Evolutionary conservation across 768 basidiomycete genomes (phyloP).

Genomic region (Serpula lacrymans): DNA sequence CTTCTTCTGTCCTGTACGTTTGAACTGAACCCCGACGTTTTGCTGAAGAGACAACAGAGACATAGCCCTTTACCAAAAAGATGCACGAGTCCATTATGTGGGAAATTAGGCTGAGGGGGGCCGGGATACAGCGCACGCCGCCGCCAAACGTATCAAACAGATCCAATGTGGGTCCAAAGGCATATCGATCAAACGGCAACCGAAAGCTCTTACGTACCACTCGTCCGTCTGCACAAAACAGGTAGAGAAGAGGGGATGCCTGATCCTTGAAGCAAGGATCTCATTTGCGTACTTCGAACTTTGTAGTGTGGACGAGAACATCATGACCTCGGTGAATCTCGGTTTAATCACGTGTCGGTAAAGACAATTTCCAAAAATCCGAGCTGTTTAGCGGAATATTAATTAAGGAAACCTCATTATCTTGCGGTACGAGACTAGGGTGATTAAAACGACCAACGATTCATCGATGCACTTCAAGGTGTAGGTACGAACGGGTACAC

Average conservation of each 20-base stretch:
- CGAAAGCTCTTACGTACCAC: conserved; percentile 33
- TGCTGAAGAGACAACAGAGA: conserved; percentile 32
- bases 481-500: no score
- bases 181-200: conserved; percentile 36
- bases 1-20: conserved; percentile 26
- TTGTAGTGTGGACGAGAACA: no score
- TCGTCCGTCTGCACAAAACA: conserved; percentile 29
- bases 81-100: conserved; percentile 27
- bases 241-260: conserved; percentile 25
- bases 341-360: no score
- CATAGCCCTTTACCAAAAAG: conserved; percentile 32
- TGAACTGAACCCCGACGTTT: conserved; percentile 35
- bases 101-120: conserved; percentile 27
- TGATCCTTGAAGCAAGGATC: conserved; percentile 25
- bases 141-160: conserved; percentile 26
- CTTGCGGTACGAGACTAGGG: no score
- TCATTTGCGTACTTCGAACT: conserved; percentile 32
- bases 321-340: no score
- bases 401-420: no score
- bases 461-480: no score
- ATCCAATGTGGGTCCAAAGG: conserved; percentile 32
- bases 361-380: no score
- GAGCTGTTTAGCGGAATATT: no score
- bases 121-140: conserved; percentile 20
- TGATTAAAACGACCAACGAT: no score